These are phyloP conservation scores for Stropharia rugosoannulata DNA, from an alignment of 768 basidiomycete species.

Conservation along the genomic window DNA sequence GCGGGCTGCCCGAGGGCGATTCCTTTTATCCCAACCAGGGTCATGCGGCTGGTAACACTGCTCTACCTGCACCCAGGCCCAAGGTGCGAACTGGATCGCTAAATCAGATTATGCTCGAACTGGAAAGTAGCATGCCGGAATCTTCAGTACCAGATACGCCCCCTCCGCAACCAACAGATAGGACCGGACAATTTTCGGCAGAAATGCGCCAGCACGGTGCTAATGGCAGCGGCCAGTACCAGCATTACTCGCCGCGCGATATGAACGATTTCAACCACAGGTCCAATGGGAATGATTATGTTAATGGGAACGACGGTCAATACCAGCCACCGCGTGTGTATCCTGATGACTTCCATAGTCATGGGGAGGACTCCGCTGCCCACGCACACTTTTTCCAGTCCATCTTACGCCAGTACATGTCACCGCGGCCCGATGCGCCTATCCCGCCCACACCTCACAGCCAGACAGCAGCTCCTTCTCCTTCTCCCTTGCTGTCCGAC, in stretches of 20 bases:
- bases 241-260: constrained; percentile 18
- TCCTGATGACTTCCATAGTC: constrained; percentile 57
- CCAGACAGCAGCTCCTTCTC: constrained; percentile 72
- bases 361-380: constrained; percentile 56
- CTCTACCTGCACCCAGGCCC: constrained; percentile 33
- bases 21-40: constrained; percentile 26
- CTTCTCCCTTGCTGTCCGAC: constrained; percentile 61
- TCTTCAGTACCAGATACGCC: constrained; percentile 16
- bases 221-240: constrained; percentile 19
- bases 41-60: constrained; percentile 20
- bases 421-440: constrained; percentile 70
- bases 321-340: constrained; percentile 42
- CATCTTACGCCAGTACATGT: constrained; percentile 47
- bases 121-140: constrained; percentile 59
- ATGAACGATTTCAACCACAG: constrained; percentile 21
- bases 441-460: constrained; percentile 80
- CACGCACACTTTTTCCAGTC: constrained; percentile 45
- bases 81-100: constrained; percentile 58
- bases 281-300: constrained; percentile 18
- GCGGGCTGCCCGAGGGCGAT: constrained; percentile 50
- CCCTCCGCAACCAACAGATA: constrained; percentile 17
- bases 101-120: constrained; percentile 58
- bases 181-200: constrained; percentile 17
- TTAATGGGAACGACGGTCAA: constrained; percentile 14
- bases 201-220: constrained; percentile 15